Evolutionary conservation across 1,284 basidiomycete species (phyloP).

Genomic region (Malassezia caprae): DNA sequence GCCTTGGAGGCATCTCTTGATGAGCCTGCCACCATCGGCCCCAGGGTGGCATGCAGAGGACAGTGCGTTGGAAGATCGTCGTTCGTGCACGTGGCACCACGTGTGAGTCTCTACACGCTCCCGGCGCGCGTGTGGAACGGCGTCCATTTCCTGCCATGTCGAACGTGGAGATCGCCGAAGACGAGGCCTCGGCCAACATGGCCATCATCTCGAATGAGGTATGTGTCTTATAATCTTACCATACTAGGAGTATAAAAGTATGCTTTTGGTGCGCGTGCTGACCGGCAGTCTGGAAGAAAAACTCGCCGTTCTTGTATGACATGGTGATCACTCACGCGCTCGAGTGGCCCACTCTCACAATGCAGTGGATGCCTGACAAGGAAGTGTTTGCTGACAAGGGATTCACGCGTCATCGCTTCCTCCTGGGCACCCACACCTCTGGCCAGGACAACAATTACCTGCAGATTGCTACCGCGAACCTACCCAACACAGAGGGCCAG

Average conservation of each 20-base stretch:
- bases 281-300: slow-evolving; percentile 44
- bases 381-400: slow-evolving; percentile 70
- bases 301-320: slow-evolving; percentile 73
- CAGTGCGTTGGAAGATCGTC: background rate
- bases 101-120: slow-evolving; percentile 4
- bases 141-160: slow-evolving; percentile 19
- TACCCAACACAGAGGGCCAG: slow-evolving; percentile 59
- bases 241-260: slow-evolving; percentile 38
- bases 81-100: slow-evolving; percentile 12
- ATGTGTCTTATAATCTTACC: background rate
- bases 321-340: slow-evolving; percentile 93
- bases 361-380: slow-evolving; percentile 97
- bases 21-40: background rate
- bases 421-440: slow-evolving; percentile 95
- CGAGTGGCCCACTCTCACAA: slow-evolving; percentile 95
- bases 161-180: slow-evolving; percentile 30
- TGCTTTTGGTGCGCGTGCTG: background rate
- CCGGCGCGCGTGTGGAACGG: background rate
- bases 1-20: background rate
- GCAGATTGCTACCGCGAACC: slow-evolving; percentile 79
- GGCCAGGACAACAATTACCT: slow-evolving; percentile 89
- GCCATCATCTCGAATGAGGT: slow-evolving; percentile 40
- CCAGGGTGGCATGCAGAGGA: background rate
- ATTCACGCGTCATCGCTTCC: slow-evolving; percentile 81
- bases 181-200: slow-evolving; percentile 34